A percentile compares a stretch with the other conserved stretches of the same genome.
Conservation (phyloP, 306 rosid species). For the Echinosophora koreensis region DNA sequence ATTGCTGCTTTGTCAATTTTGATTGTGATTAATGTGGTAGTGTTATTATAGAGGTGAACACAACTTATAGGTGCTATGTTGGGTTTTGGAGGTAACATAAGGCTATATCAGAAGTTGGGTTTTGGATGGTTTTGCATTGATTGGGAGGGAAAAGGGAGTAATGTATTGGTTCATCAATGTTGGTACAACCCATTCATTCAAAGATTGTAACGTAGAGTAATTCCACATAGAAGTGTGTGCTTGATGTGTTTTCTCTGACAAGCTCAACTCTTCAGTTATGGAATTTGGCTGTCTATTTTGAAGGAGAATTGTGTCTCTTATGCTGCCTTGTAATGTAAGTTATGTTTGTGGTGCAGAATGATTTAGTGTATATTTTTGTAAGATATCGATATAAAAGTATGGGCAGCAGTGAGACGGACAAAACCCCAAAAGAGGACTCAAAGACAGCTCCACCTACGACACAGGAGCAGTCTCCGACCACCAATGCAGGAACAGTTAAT, state of each 20-base stretch:
- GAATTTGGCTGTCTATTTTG: slow-evolving; percentile 7
- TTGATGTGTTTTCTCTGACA: slow-evolving; percentile 35
- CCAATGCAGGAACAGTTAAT: slow-evolving; percentile 72
- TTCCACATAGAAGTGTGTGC: slow-evolving; percentile 25
- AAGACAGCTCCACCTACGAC: slow-evolving; percentile 72
- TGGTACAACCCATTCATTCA: neutral
- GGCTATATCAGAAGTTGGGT: slow-evolving; percentile 3
- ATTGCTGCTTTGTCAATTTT: slow-evolving; percentile 12
- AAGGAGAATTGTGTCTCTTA: slow-evolving; percentile 28
- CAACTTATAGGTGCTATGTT: slow-evolving; percentile 26
- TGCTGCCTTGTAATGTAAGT: slow-evolving; percentile 49
- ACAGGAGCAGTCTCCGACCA: slow-evolving; percentile 88
- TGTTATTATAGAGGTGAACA: slow-evolving; percentile 15
- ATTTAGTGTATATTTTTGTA: slow-evolving; percentile 51
- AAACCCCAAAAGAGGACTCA: slow-evolving; percentile 77
- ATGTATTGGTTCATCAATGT: slow-evolving; percentile 22
- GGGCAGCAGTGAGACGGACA: slow-evolving; percentile 90
- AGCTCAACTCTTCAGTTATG: slow-evolving; percentile 14
- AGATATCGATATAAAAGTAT: slow-evolving; percentile 54
- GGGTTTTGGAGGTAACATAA: slow-evolving; percentile 33
- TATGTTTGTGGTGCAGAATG: slow-evolving; percentile 62
- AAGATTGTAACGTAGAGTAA: slow-evolving; percentile 28
- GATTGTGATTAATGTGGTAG: slow-evolving; percentile 24
- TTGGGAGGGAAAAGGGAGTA: slow-evolving; percentile 37
- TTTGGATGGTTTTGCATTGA: slow-evolving; percentile 39